Evolutionary conservation across 257 asterid species (phyloP), one percentile per base, ranked within the genome.

Genomic region (Petrea volubilis): DNA sequence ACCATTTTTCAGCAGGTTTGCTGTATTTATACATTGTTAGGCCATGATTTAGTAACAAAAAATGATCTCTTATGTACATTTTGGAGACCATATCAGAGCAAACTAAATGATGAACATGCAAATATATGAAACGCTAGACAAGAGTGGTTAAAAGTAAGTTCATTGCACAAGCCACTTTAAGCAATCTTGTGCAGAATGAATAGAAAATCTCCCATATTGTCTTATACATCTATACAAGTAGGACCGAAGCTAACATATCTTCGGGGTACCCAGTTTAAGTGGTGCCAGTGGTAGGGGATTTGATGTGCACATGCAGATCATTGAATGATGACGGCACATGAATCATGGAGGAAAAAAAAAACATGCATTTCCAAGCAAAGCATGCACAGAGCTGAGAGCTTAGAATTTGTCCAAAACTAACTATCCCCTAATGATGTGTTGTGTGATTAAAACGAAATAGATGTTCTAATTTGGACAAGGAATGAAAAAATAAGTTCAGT

Each of bases 1-100:
- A 0, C 97, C 95, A 24, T 94, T 94, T 66, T 94, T 94, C 77
- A 89, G 64, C 17, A 94, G 24, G 83, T 91, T 91, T 2, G 55
- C 99, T 94, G 96, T 84, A 46, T 33, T 18, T 6, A 38, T 36
- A 2, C 67, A 56, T 69, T 9, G 31, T 47, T 46, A 65, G 47
- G 47, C 27, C 60, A 65, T 64, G 17, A 64, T 64, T 34, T 64
- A 23, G 25, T 6, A 31, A 27, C 9, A n/a, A 38, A 36, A 44
- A 14, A 15, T 4, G 14, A 44, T 20, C 7, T 44, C 15, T 44
- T 14, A 13, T n/a, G n/a, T 31, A 31, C 5, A 31, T 3, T 31
- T 31, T 31, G 3, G 3, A 6, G 14, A 6, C 46, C 12, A 11
- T 6, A 40, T 40, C 46, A 40, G 38, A 33, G 38, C 7, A 8